phyloP scores from a whole-genome alignment of 768 basidiomycete genomes.

The Sporobolomyces phaffii region DNA sequence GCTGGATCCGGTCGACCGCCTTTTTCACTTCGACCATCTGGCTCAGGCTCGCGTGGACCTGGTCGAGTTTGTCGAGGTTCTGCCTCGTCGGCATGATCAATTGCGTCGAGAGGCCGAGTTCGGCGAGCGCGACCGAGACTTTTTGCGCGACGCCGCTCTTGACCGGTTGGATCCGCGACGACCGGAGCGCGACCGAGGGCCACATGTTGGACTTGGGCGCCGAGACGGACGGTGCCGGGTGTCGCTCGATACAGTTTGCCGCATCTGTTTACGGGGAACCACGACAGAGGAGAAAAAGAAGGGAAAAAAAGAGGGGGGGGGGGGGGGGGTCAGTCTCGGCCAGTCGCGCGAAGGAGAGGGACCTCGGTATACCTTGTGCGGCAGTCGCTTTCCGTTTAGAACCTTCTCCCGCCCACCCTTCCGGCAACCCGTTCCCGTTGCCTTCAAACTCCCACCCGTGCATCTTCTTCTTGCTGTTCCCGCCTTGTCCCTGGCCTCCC shows the following conservation, averaged over 20 bases:
- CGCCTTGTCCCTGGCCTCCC: conserved; percentile 21
- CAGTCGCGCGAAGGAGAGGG: too few species aligned
- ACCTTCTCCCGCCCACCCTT: conserved; percentile 39
- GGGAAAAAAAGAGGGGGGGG: background rate
- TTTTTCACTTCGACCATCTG: conserved; percentile 74
- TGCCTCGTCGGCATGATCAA: conserved; percentile 91
- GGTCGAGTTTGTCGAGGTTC: conserved; percentile 68
- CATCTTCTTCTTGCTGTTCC: conserved; percentile 39
- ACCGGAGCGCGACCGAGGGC: conserved; percentile 70
- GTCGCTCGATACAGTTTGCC: conserved; percentile 42
- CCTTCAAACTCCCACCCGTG: conserved; percentile 39
- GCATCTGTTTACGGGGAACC: conserved; percentile 24
- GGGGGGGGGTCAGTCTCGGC: background rate
- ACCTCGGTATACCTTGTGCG: conserved; percentile 31
- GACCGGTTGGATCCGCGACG: conserved; percentile 72
- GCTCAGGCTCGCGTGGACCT: conserved; percentile 63
- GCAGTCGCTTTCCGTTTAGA: conserved; percentile 33
- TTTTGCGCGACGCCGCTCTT: conserved; percentile 69
- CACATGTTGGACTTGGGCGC: conserved; percentile 28
- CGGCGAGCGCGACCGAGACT: conserved; percentile 66
- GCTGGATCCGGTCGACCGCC: conserved; percentile 73
- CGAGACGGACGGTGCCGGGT: conserved; percentile 36
- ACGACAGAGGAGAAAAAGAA: conserved; percentile 12
- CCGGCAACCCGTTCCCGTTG: conserved; percentile 30
- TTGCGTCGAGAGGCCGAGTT: conserved; percentile 67